Evolutionary conservation across 2,329 filamentous ascomycete species (phyloP).

Genomic region (Exutisphaerella laricina): DNA sequence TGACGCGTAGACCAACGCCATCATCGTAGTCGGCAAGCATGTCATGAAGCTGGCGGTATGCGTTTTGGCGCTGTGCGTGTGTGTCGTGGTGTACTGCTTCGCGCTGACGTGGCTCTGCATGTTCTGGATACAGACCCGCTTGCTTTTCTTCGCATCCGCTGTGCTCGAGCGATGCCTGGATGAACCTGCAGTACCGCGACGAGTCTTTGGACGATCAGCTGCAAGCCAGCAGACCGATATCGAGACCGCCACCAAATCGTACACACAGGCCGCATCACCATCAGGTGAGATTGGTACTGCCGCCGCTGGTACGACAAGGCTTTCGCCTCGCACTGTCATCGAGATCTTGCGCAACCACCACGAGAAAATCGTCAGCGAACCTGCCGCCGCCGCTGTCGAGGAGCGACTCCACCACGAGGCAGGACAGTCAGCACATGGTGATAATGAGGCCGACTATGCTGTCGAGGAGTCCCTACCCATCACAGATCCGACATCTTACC

Average conservation of each 20-base stretch:
- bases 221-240: not conserved
- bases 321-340: too few relatives aligned
- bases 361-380: too few relatives aligned
- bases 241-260: not conserved
- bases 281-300: too few relatives aligned
- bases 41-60: conserved; percentile 9
- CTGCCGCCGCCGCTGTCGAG: too few relatives aligned
- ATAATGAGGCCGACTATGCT: too few relatives aligned
- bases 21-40: conserved; percentile 10
- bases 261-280: not conserved
- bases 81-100: conserved; percentile 12
- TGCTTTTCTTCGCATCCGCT: conserved; percentile 9
- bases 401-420: too few relatives aligned
- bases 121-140: conserved; percentile 13
- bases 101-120: conserved; percentile 13
- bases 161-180: conserved; percentile 10
- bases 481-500: too few relatives aligned
- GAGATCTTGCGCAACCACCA: too few relatives aligned
- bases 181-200: not conserved
- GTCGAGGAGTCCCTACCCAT: too few relatives aligned
- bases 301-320: too few relatives aligned
- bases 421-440: too few relatives aligned
- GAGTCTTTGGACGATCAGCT: not conserved
- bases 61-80: conserved; percentile 10
- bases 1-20: conserved; percentile 10